A percentile compares a stretch with the other conserved stretches of the same genome.
Conservation (phyloP, 306 rosid species). For the Canavalia gladiata region DNA sequence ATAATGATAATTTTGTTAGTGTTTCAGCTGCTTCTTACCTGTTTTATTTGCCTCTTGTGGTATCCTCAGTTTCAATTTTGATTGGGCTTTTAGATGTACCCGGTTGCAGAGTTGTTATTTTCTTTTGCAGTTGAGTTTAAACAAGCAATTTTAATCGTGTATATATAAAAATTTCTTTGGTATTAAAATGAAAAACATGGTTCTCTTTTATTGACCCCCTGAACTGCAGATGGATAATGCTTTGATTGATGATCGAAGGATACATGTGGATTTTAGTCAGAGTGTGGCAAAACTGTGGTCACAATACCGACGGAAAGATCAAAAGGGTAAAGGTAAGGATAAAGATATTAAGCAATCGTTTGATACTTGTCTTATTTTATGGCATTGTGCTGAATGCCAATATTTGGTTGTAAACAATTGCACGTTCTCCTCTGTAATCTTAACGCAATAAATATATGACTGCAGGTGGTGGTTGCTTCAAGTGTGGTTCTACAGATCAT, state of each 20-base stretch:
- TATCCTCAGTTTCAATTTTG: constrained; percentile 23
- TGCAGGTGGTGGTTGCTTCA: constrained; percentile 90
- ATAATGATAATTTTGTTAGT: constrained; percentile 15
- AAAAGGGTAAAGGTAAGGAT: constrained; percentile 70
- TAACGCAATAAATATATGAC: constrained; percentile 24
- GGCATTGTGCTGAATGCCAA: constrained; percentile 32
- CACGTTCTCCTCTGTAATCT: constrained; percentile 9
- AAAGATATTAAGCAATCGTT: constrained; percentile 22
- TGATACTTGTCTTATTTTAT: not conserved
- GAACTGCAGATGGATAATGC: constrained; percentile 92
- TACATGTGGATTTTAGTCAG: constrained; percentile 98
- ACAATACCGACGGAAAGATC: constrained; percentile 80
- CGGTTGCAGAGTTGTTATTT: constrained; percentile 2
- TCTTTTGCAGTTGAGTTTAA: constrained; percentile 12
- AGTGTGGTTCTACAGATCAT: constrained; percentile 90
- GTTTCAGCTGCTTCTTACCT: constrained; percentile 30
- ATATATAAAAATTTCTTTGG: constrained; percentile 3
- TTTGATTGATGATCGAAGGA: constrained; percentile 94
- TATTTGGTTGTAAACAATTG: constrained; percentile 24
- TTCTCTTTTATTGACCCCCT: constrained; percentile 35
- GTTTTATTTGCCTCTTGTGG: constrained; percentile 22
- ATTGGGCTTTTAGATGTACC: constrained; percentile 27
- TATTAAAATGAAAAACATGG: constrained; percentile 8
- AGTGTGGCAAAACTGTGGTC: constrained; percentile 94
- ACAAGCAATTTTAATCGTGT: constrained; percentile 30